Base-by-base conservation (phyloP, 257 asterid species). In the Ilex aquifolium region DNA sequence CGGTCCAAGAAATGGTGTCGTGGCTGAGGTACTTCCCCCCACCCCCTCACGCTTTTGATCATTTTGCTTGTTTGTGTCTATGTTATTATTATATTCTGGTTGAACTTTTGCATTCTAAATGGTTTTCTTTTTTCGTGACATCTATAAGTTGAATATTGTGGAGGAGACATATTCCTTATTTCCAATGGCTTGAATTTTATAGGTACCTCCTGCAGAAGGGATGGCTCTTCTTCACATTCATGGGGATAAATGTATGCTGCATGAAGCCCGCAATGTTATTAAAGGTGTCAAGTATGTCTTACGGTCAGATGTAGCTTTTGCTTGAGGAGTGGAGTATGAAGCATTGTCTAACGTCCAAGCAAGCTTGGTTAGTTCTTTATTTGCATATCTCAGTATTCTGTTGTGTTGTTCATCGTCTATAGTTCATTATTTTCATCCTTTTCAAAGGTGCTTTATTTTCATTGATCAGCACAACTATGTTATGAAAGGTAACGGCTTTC, bases 161-260 rank as follows among this genome's bases (percentile, higher is more conserved):
- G 8, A 8, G 8, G 42, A 4, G 42, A 8, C 27, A 21, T 21
- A 21, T 21, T 21, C 27, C 27, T 21, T 21, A 21, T 21, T 21
- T 21, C 27, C 27, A 50, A n/a, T 50, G 16, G 14, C 13, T 6
- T 11, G 31, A 70, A 36, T 50, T 60, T 2, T 63, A 60, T 62
- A 92, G 97, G 97, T 92, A 59, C 75, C 95, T 66, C 97, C 97
- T 5, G 66, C 81, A 29, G 92, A 82, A 85, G 97, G 97, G 36
- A 85, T 84, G 99, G 96, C 97, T 61, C 82, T 90, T 44, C 77
- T 90, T 68, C 97, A 90, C 78, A 76, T 93, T 69, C 99, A 85
- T 64, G 99, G 99, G n/a, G 84, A 81, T 44, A 90, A 82, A 73
- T 87, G 97, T 76, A 83, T 85, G 96, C 71, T 93, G 74, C 99